Base-by-base conservation (phyloP, 106 monocot genomes). In the Dendrobium catenatum region DNA sequence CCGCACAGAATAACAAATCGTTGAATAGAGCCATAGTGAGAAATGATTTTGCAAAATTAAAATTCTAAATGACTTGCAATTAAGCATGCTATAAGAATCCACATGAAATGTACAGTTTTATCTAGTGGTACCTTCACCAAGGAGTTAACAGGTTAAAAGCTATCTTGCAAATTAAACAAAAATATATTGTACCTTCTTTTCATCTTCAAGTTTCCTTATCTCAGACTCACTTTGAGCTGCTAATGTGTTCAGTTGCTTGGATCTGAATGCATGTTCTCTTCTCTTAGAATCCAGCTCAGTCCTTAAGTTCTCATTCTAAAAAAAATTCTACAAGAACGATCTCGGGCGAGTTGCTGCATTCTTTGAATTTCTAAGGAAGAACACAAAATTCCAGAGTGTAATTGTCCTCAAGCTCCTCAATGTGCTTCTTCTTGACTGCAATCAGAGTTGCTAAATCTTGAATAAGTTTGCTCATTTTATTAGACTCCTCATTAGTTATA, bases 361-460 rank as follows among this genome's bases (percentile, higher is more conserved):
- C 86, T 89, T 78, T 51, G 87, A 24, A 91, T 91, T 81, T 94
- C 94, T 94, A 80, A 82, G 3, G 27, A 24, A 22, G 40, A 51
- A 31, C 20, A 86, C 22, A 81, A 76, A 72, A 82, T 26, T 19
- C 29, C 3, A 54, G 2, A 77, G 67, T 85, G 59, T 79, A 92
- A 31, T 87, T 84, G 66, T 51, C 80, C 76, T 91, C 85, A 51
- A 95, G 72, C 81, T 92, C 91, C 68, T 86, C 46, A 68, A 95
- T 72, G 61, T 79, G 79, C 31, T 82, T 80, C 75, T 82, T 87
- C 77, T 88, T 90, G 5, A 61, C 85, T 40, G 87, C 90, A 81
- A 95, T 88, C 75, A 84, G 80, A 55, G 75, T 83, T 16, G 82
- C 61, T 66, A 95, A 47, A 55, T 87, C 68, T 46, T 86, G 82